These are phyloP conservation scores for Potentilla sterilis DNA, from an alignment of 306 rosid species.

Conservation along the genomic window DNA sequence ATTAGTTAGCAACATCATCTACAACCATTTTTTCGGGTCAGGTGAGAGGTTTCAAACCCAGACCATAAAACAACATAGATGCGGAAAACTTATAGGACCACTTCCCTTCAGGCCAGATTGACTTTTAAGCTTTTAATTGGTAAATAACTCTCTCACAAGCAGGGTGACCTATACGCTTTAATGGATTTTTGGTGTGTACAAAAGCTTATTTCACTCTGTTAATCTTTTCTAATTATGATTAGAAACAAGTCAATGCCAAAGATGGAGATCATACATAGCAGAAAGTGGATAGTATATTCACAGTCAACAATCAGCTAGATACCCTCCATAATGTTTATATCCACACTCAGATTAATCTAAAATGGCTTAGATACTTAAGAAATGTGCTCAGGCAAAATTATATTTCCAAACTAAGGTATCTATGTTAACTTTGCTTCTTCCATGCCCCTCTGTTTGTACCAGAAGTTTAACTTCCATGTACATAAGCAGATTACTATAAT, in stretches of 20 bases:
- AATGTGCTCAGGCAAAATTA: not conserved
- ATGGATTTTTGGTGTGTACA: not conserved
- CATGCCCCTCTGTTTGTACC: not conserved
- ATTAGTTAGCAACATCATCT: too few relatives aligned
- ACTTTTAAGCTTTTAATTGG: not conserved
- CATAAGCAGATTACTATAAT: not conserved
- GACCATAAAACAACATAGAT: not conserved
- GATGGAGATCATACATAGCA: not conserved
- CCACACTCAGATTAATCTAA: not conserved
- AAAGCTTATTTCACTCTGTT: not conserved
- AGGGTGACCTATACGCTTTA: not conserved
- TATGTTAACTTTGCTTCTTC: not conserved
- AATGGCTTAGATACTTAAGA: not conserved
- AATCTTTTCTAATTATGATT: not conserved
- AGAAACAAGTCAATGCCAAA: not conserved
- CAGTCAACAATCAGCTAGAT: not conserved
- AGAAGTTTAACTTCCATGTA: not conserved
- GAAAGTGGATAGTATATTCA: not conserved
- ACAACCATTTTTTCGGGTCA: too few relatives aligned
- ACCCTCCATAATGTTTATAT: not conserved
- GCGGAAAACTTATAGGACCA: not conserved
- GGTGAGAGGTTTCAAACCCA: not conserved
- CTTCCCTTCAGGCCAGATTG: not conserved
- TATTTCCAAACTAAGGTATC: not conserved
- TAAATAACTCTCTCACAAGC: not conserved